Conservation (phyloP, 1,139 yeast genomes). For the Zhuliangozyma blackwelliae region DNA sequence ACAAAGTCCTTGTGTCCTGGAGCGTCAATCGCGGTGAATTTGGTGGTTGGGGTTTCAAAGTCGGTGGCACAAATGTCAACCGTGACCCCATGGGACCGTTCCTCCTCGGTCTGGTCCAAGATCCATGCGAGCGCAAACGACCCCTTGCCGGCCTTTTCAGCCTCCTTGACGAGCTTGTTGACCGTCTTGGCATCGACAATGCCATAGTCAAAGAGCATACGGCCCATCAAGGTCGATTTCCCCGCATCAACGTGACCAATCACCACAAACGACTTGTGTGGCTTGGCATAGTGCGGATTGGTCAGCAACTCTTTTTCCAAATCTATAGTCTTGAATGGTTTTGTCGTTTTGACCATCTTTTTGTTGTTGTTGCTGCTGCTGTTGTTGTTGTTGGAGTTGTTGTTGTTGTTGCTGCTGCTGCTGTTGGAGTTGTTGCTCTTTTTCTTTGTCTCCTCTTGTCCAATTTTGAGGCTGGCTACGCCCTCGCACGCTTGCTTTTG, state of each 20-base stretch:
- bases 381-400: neutral
- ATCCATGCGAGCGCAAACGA: conserved; percentile 98
- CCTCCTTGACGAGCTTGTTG: conserved; percentile 73
- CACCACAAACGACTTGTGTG: conserved; percentile 74
- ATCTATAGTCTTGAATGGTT: conserved; percentile 39
- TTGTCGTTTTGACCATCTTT: conserved; percentile 23
- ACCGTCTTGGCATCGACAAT: conserved; percentile 76
- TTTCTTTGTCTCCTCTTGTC: conserved; percentile 8
- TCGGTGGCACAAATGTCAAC: conserved; percentile 85
- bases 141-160: conserved; percentile 79
- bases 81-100: conserved; percentile 86
- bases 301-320: conserved; percentile 33
- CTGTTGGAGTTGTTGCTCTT: neutral
- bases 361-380: neutral
- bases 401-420: neutral
- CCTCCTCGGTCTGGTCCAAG: conserved; percentile 92
- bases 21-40: conserved; percentile 90
- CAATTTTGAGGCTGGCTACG: conserved; percentile 25
- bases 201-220: conserved; percentile 76
- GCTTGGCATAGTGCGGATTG: conserved; percentile 42
- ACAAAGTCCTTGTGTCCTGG: conserved; percentile 61
- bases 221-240: conserved; percentile 90
- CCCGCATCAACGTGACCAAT: conserved; percentile 99
- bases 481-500: conserved; percentile 50
- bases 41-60: conserved; percentile 62